A percentile compares a stretch with the other conserved stretches of the same genome.
phyloP scores from a whole-genome alignment of 169 alveolate genomes.

The Cryptosporidium viatorum region DNA sequence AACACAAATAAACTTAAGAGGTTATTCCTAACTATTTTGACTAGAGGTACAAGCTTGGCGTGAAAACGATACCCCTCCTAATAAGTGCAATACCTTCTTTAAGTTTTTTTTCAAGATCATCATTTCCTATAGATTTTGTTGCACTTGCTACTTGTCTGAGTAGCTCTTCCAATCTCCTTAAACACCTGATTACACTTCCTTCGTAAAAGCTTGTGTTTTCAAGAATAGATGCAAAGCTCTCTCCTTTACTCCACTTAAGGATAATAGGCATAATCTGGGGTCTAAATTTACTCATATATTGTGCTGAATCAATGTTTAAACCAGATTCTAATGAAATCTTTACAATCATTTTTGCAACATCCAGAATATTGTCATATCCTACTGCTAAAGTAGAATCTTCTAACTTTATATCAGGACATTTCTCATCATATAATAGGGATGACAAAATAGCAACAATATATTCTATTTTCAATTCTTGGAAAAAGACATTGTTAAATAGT shows the following conservation, averaged over 20 bases:
- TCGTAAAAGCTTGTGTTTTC: constrained; percentile 94
- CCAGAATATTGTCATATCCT: constrained; percentile 77
- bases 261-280: constrained; percentile 95
- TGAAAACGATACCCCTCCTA: constrained; percentile 98
- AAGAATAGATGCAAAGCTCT: constrained; percentile 92
- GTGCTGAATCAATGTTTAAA: constrained; percentile 87
- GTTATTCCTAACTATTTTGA: background rate
- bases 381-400: constrained; percentile 76
- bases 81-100: constrained; percentile 92
- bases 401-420: constrained; percentile 72
- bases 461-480: constrained; percentile 92
- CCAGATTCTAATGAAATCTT: constrained; percentile 79
- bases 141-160: constrained; percentile 96
- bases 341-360: constrained; percentile 83
- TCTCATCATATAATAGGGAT: constrained; percentile 94
- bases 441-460: constrained; percentile 94
- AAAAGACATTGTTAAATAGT: constrained; percentile 91
- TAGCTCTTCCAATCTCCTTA: constrained; percentile 97
- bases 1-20: background rate
- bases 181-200: constrained; percentile 95
- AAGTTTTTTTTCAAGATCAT: constrained; percentile 92
- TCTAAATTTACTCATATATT: constrained; percentile 90
- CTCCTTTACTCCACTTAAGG: constrained; percentile 96
- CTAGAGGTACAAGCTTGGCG: constrained; percentile 95
- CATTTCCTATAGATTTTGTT: constrained; percentile 95